These are phyloP conservation scores for Gossypioides kirkii DNA, from an alignment of 345 rosid species.

Conservation along the genomic window DNA sequence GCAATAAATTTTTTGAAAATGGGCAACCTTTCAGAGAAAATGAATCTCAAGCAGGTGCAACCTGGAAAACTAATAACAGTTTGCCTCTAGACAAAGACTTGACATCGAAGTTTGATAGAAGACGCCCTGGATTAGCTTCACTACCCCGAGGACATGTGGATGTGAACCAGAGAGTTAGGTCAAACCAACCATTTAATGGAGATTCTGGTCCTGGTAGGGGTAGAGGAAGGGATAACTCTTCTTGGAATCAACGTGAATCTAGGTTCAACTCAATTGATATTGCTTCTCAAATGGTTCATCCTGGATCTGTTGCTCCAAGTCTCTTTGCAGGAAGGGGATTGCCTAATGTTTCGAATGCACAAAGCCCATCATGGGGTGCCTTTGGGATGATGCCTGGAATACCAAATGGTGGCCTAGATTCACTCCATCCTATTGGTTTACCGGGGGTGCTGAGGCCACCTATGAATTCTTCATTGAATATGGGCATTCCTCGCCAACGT, in stretches of 20 bases:
- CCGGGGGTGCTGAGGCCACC: slow-evolving; percentile 72
- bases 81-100: slow-evolving; percentile 41
- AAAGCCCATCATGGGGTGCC: slow-evolving; percentile 62
- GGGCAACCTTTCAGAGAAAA: slow-evolving; percentile 55
- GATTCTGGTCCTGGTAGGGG: slow-evolving; percentile 72
- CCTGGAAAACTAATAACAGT: slow-evolving; percentile 36
- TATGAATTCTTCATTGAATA: slow-evolving; percentile 49
- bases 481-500: slow-evolving; percentile 73
- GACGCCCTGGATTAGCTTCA: slow-evolving; percentile 45
- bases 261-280: slow-evolving; percentile 58
- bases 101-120: slow-evolving; percentile 49
- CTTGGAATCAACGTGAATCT: slow-evolving; percentile 70
- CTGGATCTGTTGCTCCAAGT: slow-evolving; percentile 43
- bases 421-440: slow-evolving; percentile 62
- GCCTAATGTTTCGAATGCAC: slow-evolving; percentile 57
- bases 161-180: slow-evolving; percentile 52
- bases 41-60: slow-evolving; percentile 46
- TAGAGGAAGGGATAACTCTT: slow-evolving; percentile 73
- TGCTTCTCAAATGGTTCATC: slow-evolving; percentile 72
- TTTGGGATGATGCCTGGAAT: slow-evolving; percentile 79
- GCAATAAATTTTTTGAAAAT: slow-evolving; percentile 53
- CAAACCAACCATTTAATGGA: slow-evolving; percentile 52
- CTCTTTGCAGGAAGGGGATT: slow-evolving; percentile 75
- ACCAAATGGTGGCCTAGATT: slow-evolving; percentile 72
- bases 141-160: slow-evolving; percentile 48